Evolutionary conservation across 2,329 filamentous ascomycete genomes (phyloP).

Genomic region (Colletotrichum horii): DNA sequence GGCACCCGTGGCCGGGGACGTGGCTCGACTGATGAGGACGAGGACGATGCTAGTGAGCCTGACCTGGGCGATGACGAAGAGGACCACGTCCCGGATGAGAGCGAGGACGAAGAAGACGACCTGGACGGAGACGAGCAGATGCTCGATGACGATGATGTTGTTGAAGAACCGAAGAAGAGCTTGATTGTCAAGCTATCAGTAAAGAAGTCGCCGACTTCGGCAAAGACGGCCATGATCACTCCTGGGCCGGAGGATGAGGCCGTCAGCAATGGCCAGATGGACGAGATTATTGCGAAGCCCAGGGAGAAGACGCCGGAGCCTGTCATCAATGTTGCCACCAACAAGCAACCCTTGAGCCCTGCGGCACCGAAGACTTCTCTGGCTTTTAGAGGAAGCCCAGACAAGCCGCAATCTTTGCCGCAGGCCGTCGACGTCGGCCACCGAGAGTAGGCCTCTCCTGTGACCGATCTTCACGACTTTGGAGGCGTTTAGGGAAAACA

Average conservation of each 20-base stretch:
- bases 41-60: slow-evolving; percentile 69
- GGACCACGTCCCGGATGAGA: slow-evolving; percentile 67
- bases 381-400: slow-evolving; percentile 67
- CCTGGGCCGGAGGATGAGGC: slow-evolving; percentile 3
- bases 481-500: slow-evolving; percentile 15
- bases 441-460: slow-evolving; percentile 26
- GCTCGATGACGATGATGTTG: slow-evolving; percentile 58
- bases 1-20: slow-evolving; percentile 35
- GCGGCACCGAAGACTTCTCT: slow-evolving; percentile 47
- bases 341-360: slow-evolving; percentile 31
- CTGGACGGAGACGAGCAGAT: slow-evolving; percentile 63
- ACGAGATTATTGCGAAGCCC: slow-evolving; percentile 5
- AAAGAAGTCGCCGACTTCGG: slow-evolving; percentile 40
- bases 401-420: slow-evolving; percentile 51
- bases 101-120: slow-evolving; percentile 63
- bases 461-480: neutral
- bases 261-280: neutral
- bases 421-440: slow-evolving; percentile 34
- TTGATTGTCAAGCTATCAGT: slow-evolving; percentile 78
- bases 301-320: slow-evolving; percentile 19
- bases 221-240: neutral
- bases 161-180: slow-evolving; percentile 55
- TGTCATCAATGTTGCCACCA: slow-evolving; percentile 13
- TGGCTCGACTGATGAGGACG: slow-evolving; percentile 63
- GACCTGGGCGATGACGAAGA: slow-evolving; percentile 80